Evolutionary conservation across 371 early-diverging fungal genomes (phyloP).

Genomic region (Mucor piriformis): DNA sequence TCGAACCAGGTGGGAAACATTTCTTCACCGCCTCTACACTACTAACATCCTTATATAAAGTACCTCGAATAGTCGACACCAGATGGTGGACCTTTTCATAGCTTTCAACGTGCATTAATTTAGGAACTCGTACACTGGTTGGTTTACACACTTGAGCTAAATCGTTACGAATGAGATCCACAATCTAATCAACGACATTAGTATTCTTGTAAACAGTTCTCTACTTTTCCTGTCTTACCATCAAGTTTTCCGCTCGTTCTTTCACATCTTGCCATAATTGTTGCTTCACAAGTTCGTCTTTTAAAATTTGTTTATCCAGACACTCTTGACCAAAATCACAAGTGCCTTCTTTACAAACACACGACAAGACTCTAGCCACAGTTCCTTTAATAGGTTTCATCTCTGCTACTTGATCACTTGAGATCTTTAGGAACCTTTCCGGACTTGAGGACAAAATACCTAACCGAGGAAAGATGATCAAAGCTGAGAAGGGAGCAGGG

Average conservation of each 20-base stretch:
- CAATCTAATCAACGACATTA: slow-evolving; percentile 68
- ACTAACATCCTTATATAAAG: slow-evolving; percentile 60
- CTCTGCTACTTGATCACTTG: slow-evolving; percentile 59
- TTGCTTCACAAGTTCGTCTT: slow-evolving; percentile 57
- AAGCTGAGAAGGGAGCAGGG: slow-evolving; percentile 89
- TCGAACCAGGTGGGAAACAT: slow-evolving; percentile 94
- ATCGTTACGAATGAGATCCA: slow-evolving; percentile 95
- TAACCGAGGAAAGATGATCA: slow-evolving; percentile 55
- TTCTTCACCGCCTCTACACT: slow-evolving; percentile 75
- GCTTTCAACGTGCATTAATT: slow-evolving; percentile 88
- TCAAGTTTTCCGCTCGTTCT: slow-evolving; percentile 94
- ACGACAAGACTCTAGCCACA: slow-evolving; percentile 51
- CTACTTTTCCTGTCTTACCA: no score
- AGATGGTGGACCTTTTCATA: slow-evolving; percentile 94
- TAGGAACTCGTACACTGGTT: slow-evolving; percentile 75
- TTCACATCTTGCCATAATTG: slow-evolving; percentile 77
- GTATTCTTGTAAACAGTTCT: neutral
- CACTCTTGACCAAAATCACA: slow-evolving; percentile 38
- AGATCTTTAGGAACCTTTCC: slow-evolving; percentile 82
- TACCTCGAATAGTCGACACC: slow-evolving; percentile 83
- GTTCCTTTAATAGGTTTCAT: slow-evolving; percentile 99
- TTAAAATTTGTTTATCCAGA: slow-evolving; percentile 27
- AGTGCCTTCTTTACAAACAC: slow-evolving; percentile 39
- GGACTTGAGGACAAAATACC: slow-evolving; percentile 74
- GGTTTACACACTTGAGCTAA: slow-evolving; percentile 74